Conservation (phyloP, 2,329 filamentous ascomycete genomes). For the Aspergillaceae sp. region DNA sequence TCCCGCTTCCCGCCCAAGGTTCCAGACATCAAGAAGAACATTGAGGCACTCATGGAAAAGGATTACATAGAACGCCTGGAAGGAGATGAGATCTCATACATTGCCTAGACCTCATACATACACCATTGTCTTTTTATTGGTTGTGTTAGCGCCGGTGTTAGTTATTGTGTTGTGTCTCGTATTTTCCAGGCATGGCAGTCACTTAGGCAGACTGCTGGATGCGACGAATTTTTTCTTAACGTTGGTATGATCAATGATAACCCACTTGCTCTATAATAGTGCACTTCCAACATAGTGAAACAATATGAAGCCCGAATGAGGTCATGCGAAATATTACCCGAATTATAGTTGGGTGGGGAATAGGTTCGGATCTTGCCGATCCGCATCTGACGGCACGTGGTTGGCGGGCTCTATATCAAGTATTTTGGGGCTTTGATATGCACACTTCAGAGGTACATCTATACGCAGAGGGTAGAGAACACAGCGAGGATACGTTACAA, state of each 20-base stretch:
- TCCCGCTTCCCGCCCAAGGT: conserved; percentile 88
- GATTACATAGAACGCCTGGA: conserved; percentile 96
- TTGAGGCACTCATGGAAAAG: conserved; percentile 96
- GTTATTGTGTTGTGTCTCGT: background rate
- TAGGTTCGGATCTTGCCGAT: background rate
- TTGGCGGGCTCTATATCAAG: no score
- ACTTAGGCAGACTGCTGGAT: background rate
- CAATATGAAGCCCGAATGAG: no score
- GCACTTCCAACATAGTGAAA: no score
- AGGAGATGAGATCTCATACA: conserved; percentile 86
- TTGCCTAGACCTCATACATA: conserved; percentile 53
- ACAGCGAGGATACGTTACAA: no score
- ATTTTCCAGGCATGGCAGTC: background rate
- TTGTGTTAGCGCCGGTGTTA: conserved; percentile 2
- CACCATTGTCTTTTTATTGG: background rate
- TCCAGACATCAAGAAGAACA: conserved; percentile 97
- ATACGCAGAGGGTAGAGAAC: background rate
- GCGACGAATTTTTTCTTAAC: background rate
- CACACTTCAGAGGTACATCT: background rate
- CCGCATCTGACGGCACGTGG: no score
- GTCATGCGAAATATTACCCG: no score
- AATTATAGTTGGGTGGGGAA: background rate
- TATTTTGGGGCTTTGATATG: no score
- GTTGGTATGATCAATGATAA: conserved; percentile 1
- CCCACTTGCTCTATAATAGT: background rate